Conservation (phyloP, 1,139 yeast species). For the Kazachstania sp. region DNA sequence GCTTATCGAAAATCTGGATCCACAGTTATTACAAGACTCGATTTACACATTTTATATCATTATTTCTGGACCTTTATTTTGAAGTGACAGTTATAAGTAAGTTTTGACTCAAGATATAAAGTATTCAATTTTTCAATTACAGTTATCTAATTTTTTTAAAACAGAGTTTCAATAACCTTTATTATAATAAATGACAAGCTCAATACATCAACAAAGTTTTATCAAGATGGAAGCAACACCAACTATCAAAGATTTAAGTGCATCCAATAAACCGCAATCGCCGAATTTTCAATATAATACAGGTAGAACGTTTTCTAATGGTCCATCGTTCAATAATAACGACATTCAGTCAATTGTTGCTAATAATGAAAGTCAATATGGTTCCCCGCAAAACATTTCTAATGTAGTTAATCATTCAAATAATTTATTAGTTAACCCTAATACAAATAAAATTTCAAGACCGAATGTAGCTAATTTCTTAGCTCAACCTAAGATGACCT, state of each 20-base stretch:
- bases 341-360: neutral
- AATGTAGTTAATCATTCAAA: neutral
- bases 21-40: too few species aligned
- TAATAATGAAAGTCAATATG: neutral
- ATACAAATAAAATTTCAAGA: neutral
- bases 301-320: neutral
- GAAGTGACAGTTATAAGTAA: too few species aligned
- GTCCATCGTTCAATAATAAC: neutral
- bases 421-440: neutral
- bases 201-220: neutral
- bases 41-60: too few species aligned
- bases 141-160: too few species aligned
- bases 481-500: neutral
- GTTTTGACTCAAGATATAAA: too few species aligned
- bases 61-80: too few species aligned
- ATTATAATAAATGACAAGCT: neutral
- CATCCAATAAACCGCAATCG: neutral
- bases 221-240: constrained; percentile 1
- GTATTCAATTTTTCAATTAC: too few species aligned
- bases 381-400: neutral
- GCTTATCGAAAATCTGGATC: too few species aligned
- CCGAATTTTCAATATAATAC: neutral
- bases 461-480: constrained; percentile 1
- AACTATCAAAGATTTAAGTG: neutral
- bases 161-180: neutral